phyloP scores from a whole-genome alignment of 2,329 filamentous ascomycete species.

The Trichoderma sp. region DNA sequence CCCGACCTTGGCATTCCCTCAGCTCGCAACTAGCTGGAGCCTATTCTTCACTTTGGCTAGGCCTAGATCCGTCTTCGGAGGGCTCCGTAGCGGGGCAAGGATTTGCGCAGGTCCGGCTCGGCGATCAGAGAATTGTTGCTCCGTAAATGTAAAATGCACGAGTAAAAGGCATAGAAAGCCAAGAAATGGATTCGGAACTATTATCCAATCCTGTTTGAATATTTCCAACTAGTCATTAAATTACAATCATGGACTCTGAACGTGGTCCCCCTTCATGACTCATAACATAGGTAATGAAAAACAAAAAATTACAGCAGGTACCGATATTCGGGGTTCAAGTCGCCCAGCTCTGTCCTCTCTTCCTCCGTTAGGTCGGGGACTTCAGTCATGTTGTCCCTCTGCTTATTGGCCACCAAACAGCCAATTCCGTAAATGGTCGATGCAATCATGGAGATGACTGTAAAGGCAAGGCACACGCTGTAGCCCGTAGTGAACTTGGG shows the following conservation, averaged over 20 bases:
- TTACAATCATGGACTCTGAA: not conserved
- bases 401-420: slow-evolving; percentile 62
- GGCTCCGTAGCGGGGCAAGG: not conserved
- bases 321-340: slow-evolving; percentile 60
- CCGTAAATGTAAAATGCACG: not conserved
- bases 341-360: slow-evolving; percentile 62
- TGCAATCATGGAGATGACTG: slow-evolving; percentile 63
- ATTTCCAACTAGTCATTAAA: not conserved
- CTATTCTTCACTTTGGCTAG: not conserved
- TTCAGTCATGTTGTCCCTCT: slow-evolving; percentile 51
- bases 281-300: not conserved
- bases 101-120: not conserved
- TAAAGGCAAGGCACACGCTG: slow-evolving; percentile 73
- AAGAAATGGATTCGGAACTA: not conserved
- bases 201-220: not conserved
- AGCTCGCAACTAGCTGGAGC: not conserved
- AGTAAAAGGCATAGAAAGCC: not conserved
- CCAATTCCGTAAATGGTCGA: slow-evolving; percentile 62
- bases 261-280: not conserved
- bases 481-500: slow-evolving; percentile 73
- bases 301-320: slow-evolving; percentile 51
- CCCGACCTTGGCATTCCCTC: not conserved
- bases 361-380: slow-evolving; percentile 53
- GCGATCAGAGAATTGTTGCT: not conserved
- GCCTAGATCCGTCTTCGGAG: not conserved